Evolutionary conservation across 2,329 filamentous ascomycete genomes (phyloP).

Genomic region (Exserohilum rostratum): DNA sequence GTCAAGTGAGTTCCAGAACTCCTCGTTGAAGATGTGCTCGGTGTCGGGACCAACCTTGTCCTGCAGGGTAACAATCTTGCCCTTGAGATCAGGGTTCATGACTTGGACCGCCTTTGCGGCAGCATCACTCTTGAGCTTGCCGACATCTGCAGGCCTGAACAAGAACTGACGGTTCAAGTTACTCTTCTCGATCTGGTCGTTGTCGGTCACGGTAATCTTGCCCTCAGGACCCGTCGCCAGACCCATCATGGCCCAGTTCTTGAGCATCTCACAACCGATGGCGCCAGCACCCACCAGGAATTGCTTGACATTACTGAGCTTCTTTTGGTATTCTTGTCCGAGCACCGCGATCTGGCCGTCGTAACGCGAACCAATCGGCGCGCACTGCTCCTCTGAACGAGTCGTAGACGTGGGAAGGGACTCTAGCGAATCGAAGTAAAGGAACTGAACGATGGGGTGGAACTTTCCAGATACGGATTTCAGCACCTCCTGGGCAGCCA

Average conservation of each 20-base stretch:
- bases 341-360: constrained; percentile 98
- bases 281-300: constrained; percentile 96
- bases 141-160: constrained; percentile 92
- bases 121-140: constrained; percentile 94
- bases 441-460: constrained; percentile 90
- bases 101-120: constrained; percentile 86
- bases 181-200: constrained; percentile 98
- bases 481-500: constrained; percentile 91
- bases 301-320: constrained; percentile 85
- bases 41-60: constrained; percentile 92
- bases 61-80: constrained; percentile 83
- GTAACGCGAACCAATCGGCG: constrained; percentile 83
- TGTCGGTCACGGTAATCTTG: constrained; percentile 91
- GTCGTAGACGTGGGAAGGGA: constrained; percentile 78
- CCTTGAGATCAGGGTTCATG: constrained; percentile 93
- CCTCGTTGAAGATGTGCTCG: constrained; percentile 91
- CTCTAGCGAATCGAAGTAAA: constrained; percentile 98
- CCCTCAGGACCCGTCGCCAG: constrained; percentile 86
- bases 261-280: constrained; percentile 98
- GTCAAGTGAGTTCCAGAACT: constrained; percentile 86
- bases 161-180: constrained; percentile 97
- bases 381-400: constrained; percentile 86
- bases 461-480: constrained; percentile 99
- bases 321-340: constrained; percentile 90
- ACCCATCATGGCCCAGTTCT: constrained; percentile 99